Percentiles rank a stretch among this genome's conserved stretches.
Conservation (phyloP, 176 grass and related monocot species). For the Thalia dealbata region DNA sequence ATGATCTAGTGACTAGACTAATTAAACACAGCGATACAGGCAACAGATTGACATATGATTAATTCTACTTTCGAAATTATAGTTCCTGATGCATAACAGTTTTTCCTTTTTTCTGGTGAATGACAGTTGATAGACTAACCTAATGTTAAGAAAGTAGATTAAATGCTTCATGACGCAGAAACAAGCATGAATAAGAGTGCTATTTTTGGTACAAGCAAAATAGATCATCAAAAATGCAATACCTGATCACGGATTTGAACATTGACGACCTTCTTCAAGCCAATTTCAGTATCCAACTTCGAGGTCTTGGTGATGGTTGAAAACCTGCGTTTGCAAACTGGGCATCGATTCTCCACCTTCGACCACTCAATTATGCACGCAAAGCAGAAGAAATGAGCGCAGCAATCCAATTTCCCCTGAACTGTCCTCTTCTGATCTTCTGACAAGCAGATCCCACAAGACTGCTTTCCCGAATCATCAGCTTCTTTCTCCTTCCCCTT, state of each 20-base stretch:
- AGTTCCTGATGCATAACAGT: not conserved
- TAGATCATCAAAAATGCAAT: conserved; percentile 22
- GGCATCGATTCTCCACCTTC: conserved; percentile 84
- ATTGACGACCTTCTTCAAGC: conserved; percentile 44
- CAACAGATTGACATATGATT: not conserved
- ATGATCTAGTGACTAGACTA: not conserved
- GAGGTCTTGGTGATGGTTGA: conserved; percentile 77
- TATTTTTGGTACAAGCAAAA: conserved; percentile 1
- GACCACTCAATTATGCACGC: conserved; percentile 88
- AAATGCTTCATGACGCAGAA: not conserved
- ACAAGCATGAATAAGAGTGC: conserved; percentile 15
- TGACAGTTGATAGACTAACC: not conserved
- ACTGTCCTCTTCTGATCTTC: conserved; percentile 60
- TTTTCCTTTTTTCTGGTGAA: no score
- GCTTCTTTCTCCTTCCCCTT: conserved; percentile 57
- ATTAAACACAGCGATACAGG: not conserved
- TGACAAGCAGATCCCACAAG: conserved; percentile 78
- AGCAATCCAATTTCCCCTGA: conserved; percentile 69
- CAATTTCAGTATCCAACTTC: conserved; percentile 40
- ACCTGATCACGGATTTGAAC: conserved; percentile 88
- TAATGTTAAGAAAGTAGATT: not conserved
- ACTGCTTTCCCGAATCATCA: conserved; percentile 38
- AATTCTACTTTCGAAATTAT: not conserved
- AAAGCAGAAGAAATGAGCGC: conserved; percentile 91
- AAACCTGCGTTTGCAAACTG: conserved; percentile 79